A percentile compares a stretch with the other conserved stretches of the same genome.
Conservation (phyloP, 306 rosid species). For the Glycyrrhiza uralensis region DNA sequence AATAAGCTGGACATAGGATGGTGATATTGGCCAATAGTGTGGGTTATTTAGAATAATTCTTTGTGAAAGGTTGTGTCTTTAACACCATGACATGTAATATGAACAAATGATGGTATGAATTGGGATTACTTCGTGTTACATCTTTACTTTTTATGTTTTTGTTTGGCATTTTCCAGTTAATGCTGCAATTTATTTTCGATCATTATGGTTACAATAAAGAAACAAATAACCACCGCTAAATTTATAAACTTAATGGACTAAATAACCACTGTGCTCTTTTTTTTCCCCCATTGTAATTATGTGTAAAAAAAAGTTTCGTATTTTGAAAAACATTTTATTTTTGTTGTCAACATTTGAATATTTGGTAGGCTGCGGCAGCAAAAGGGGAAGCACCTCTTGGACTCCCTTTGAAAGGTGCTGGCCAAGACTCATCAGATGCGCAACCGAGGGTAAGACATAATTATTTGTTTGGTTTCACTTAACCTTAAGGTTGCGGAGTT, state of each 20-base stretch:
- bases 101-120: not conserved
- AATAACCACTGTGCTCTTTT: not conserved
- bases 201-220: not conserved
- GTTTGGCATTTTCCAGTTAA: not conserved
- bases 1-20: not conserved
- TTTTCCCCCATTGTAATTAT: not conserved
- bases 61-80: not conserved
- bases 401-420: constrained; percentile 95
- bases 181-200: not conserved
- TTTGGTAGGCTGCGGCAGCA: constrained; percentile 94
- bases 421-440: constrained; percentile 93
- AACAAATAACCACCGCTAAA: constrained; percentile 2
- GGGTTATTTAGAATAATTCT: not conserved
- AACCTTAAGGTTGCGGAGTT: constrained; percentile 5
- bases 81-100: not conserved
- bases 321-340: not conserved
- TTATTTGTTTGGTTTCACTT: constrained; percentile 16
- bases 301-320: not conserved
- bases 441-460: constrained; percentile 52
- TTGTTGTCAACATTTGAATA: constrained; percentile 23
- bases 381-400: constrained; percentile 99
- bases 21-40: not conserved
- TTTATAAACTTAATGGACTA: not conserved
- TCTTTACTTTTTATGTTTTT: not conserved
- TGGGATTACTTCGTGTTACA: not conserved